Evolutionary conservation across 257 asterid genomes (phyloP).

Genomic region (Ilex aquifolium): DNA sequence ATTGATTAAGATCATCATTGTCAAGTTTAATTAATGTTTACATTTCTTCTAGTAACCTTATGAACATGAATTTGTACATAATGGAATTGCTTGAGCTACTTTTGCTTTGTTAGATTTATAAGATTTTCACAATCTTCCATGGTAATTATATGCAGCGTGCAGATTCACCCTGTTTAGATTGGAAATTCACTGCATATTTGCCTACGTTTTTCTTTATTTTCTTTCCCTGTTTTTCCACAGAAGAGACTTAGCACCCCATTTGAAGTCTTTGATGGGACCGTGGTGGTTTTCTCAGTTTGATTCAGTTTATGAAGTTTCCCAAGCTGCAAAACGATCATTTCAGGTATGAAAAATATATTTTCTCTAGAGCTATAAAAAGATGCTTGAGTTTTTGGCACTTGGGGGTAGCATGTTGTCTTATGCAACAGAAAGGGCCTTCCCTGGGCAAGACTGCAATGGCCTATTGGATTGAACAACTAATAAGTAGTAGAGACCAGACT

Average conservation of each 20-base stretch:
- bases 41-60: too few relatives aligned
- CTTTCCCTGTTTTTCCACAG: slow-evolving; percentile 43
- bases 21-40: too few relatives aligned
- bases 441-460: background rate
- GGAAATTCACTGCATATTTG: background rate
- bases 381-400: background rate
- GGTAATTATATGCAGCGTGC: background rate
- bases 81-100: too few relatives aligned
- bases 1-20: too few relatives aligned
- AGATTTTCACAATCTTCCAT: background rate
- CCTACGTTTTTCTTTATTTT: slow-evolving; percentile 2
- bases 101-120: background rate
- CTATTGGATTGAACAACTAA: background rate
- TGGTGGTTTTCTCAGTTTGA: slow-evolving; percentile 99
- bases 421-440: background rate
- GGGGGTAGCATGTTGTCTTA: background rate
- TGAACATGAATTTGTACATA: too few relatives aligned
- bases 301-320: slow-evolving; percentile 83
- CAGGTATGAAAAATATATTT: slow-evolving; percentile 49
- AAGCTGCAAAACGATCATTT: slow-evolving; percentile 87
- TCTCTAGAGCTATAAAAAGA: slow-evolving; percentile 7
- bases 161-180: background rate
- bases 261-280: slow-evolving; percentile 88
- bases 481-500: background rate
- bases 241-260: slow-evolving; percentile 88